phyloP scores from a whole-genome alignment of 345 rosid genomes.

The Zanthoxylum bungeanum region DNA sequence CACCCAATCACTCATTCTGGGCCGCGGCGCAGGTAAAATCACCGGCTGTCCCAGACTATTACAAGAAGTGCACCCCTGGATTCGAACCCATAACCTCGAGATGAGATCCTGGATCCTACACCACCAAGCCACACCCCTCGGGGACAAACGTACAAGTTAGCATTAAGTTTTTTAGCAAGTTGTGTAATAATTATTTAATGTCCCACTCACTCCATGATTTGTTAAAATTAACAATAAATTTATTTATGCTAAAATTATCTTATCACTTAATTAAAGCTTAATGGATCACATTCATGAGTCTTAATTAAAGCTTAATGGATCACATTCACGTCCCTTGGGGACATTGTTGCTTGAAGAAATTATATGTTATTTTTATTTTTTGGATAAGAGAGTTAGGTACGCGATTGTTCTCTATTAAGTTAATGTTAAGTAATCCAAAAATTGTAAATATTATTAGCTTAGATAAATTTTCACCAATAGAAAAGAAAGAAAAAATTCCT shows the following conservation, averaged over 20 bases:
- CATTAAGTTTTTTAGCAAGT: not conserved
- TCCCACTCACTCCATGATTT: not conserved
- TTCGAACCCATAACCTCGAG: too few species aligned
- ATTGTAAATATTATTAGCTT: too few species aligned
- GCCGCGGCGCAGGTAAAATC: too few species aligned
- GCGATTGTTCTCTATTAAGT: not conserved
- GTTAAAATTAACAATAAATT: not conserved
- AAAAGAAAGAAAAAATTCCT: too few species aligned
- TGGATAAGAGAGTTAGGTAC: not conserved
- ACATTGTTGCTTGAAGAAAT: conserved; percentile 1
- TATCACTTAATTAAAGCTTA: not conserved
- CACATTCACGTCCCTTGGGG: not conserved
- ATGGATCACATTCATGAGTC: not conserved
- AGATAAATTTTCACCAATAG: too few species aligned
- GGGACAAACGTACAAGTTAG: too few species aligned
- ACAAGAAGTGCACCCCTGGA: too few species aligned
- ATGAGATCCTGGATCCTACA: too few species aligned
- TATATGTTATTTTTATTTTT: too few species aligned
- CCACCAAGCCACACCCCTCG: too few species aligned
- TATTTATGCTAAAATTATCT: not conserved
- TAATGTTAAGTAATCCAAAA: not conserved
- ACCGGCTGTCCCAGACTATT: too few species aligned
- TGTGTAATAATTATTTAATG: not conserved
- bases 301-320: not conserved
- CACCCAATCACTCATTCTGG: too few species aligned